These are phyloP conservation scores for Conidiobolus incongruus DNA, from an alignment of 371 early-diverging fungal genomes.

Conservation along the genomic window DNA sequence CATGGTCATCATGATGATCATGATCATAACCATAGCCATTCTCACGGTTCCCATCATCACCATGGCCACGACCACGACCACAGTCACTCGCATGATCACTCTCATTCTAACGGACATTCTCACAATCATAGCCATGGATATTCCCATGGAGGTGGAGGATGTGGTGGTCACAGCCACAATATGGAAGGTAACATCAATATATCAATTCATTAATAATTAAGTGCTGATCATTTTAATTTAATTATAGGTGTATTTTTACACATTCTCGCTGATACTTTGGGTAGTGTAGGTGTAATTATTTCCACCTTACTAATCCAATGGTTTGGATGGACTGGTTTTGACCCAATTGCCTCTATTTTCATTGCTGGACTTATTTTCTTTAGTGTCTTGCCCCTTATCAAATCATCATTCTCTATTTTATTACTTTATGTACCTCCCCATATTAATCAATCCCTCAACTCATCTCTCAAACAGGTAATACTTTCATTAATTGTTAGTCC, in stretches of 20 bases:
- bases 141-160: slow-evolving; percentile 4
- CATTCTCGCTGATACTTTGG: slow-evolving; percentile 85
- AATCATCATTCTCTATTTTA: slow-evolving; percentile 30
- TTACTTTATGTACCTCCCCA: slow-evolving; percentile 27
- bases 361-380: slow-evolving; percentile 71
- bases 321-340: slow-evolving; percentile 87
- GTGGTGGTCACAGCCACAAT: slow-evolving; percentile 22
- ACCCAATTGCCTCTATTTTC: slow-evolving; percentile 84
- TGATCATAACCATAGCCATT: slow-evolving; percentile 16
- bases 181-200: slow-evolving; percentile 32
- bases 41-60: slow-evolving; percentile 41
- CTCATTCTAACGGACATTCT: slow-evolving; percentile 2
- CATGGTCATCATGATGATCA: slow-evolving; percentile 23
- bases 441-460: not conserved
- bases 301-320: slow-evolving; percentile 70
- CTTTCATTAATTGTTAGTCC: not conserved
- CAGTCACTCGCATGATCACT: slow-evolving; percentile 16
- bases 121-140: slow-evolving; percentile 13
- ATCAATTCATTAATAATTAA: slow-evolving; percentile 2
- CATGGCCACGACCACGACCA: slow-evolving; percentile 30
- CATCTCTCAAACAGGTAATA: not conserved
- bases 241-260: slow-evolving; percentile 73
- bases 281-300: slow-evolving; percentile 85
- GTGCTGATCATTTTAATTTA: slow-evolving; percentile 1
- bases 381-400: slow-evolving; percentile 66